Base-by-base conservation (phyloP, 371 early-diverging fungal genomes). In the Rhizopus delemar region DNA sequence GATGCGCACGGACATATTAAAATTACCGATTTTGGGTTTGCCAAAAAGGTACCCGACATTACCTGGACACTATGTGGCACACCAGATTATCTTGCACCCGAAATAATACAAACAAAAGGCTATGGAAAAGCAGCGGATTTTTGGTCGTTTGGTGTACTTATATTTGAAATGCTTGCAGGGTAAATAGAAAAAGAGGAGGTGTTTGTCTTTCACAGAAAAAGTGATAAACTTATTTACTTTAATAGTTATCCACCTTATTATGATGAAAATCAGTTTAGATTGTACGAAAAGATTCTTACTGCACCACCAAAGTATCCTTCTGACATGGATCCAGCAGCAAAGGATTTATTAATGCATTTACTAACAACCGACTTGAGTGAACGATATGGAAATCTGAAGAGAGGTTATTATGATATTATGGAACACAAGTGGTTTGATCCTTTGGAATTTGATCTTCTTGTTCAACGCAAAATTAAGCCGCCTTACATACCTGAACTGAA, bases 11-110 rank as follows among this genome's bases (percentile, higher is more conserved):
- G 99, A 0, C 94, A 99, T 69, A 86, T 99, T 66, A 97, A 97
- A 76, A 90, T 99, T 48, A 92, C 98, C 4, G 99, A 99, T 76
- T 99, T 99, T 84, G 99, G 99, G 5, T 99, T 99, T 84, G 96
- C 99, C 33, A 98, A 97, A 63, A 66, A 78, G 22, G 86, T 91
- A 13, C 70, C 79, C 13, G 86, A 85, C 53, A 78, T 62, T 9
- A 75, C 72, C 29, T 92, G 93, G 93, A 94, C 93, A 12, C 70
- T 96, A 38, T 98, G 98, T 71, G 99, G 99, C 12, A 99, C 99
- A 16, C 99, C 99, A 12, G 99, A 98, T 74, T 99, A 98, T 65
- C 65, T 92, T 28, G 66, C 66, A 62, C 31, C 38, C 9, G 31
- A 34, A 15, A 43, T 43, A 41, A 43, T 45, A 55, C 16, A 33